Percentiles rank a stretch among this genome's conserved stretches.
Conservation (phyloP, 2,329 filamentous ascomycete species). For the Colletotrichum gloeosporioides region DNA sequence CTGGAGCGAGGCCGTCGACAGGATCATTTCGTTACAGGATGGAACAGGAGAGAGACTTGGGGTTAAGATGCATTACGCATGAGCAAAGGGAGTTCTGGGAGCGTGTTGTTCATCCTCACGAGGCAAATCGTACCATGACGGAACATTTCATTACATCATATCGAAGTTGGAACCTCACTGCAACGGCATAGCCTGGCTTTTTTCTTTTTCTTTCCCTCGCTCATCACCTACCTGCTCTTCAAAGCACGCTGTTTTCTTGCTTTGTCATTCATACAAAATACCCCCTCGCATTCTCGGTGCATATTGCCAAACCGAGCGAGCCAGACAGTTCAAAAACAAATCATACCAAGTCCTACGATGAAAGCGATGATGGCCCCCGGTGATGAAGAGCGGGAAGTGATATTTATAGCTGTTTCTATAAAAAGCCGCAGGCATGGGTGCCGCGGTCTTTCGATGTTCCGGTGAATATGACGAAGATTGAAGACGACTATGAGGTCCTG, state of each 20-base stretch:
- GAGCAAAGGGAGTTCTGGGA: constrained; percentile 5
- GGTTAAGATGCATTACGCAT: background rate
- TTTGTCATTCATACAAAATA: constrained; percentile 10
- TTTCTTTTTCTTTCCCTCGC: background rate
- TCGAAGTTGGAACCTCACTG: background rate
- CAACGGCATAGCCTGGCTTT: background rate
- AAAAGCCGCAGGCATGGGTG: background rate
- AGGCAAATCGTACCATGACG: constrained; percentile 4
- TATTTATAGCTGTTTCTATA: background rate
- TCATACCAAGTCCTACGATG: background rate
- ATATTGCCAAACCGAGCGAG: background rate
- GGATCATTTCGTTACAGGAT: background rate
- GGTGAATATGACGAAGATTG: background rate
- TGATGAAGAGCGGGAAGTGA: background rate
- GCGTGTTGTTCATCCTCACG: background rate
- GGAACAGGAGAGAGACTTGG: background rate
- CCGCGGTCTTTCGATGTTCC: background rate
- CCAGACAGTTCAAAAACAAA: background rate
- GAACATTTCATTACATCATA: constrained; percentile 4
- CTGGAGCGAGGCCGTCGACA: background rate
- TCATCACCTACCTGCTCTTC: background rate
- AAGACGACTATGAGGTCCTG: background rate
- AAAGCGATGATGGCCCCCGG: background rate
- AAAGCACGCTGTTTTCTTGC: background rate
- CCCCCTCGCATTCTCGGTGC: background rate